Evolutionary conservation across 1,284 basidiomycete species (phyloP).

Genomic region (Puccinia triticina): DNA sequence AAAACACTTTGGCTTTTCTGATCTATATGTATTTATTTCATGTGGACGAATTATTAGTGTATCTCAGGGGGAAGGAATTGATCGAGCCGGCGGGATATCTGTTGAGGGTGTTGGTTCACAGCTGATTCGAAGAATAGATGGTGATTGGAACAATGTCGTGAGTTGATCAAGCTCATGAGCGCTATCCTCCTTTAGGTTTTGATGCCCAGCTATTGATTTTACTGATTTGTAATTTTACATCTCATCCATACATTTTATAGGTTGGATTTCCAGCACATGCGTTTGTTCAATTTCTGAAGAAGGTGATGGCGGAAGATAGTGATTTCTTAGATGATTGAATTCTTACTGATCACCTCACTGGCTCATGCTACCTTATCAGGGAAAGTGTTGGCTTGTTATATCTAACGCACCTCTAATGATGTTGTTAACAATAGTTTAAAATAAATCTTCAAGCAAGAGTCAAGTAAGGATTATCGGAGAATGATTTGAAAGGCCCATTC

Average conservation of each 20-base stretch:
- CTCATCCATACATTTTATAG: not conserved
- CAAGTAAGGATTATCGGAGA: no score
- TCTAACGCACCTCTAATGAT: no score
- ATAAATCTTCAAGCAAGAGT: no score
- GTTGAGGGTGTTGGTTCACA: slow-evolving; percentile 34
- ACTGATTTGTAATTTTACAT: not conserved
- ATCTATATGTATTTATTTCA: no score
- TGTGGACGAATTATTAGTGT: slow-evolving; percentile 3
- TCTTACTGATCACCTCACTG: no score
- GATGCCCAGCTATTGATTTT: not conserved
- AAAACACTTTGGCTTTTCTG: not conserved
- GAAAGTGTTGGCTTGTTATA: no score
- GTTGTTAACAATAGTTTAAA: no score
- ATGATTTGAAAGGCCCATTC: no score
- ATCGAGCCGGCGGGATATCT: slow-evolving; percentile 40
- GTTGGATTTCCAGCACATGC: slow-evolving; percentile 42
- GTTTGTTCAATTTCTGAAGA: slow-evolving; percentile 33
- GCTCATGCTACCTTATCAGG: no score
- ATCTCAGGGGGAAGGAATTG: slow-evolving; percentile 43
- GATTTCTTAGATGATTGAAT: slow-evolving; percentile 42
- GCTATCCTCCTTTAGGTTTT: not conserved
- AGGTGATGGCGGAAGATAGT: slow-evolving; percentile 23
- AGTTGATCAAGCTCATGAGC: not conserved
- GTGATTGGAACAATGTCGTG: slow-evolving; percentile 48
- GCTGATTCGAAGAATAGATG: slow-evolving; percentile 34